Base-by-base conservation (phyloP, 1,284 basidiomycete species). In the Termitomyces sp. region DNA sequence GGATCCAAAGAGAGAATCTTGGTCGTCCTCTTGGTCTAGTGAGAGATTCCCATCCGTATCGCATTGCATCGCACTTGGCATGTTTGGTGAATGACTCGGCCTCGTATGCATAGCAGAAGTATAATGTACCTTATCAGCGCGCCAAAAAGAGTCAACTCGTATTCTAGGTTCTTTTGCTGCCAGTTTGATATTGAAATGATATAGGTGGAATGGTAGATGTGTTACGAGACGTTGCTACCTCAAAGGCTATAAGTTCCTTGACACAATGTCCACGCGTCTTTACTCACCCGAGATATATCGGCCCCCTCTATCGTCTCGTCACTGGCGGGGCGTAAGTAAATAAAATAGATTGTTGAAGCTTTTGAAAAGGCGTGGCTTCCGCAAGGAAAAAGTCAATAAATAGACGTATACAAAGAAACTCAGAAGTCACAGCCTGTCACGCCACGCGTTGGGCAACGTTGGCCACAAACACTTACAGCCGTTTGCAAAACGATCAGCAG, bases 1-100 rank as follows among this genome's bases (percentile, higher is more conserved):
- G 13, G 88, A 90, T 57, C 88, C 88, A 66, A 91, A 91, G 64
- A 90, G 85, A 38, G 88, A 90, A 62, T 83, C 84, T 60, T 77
- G 73, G 59, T 87, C 81, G 59, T 77, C 82, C 53, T 73, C 73
- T 59, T 61, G 58, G 38, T 59, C 56, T 36, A 48, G 38, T 8
- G 36, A 34, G 26, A 53, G 46, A 30, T 52, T 47, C 39, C 31
- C 51, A 39, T 53, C 47, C 36, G 41, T 40, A 49, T 61, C 54
- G 52, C 42, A 44, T 54, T 59, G 57, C 59, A 61, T 62, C 56
- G 58, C 58, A 53, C 59, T 62, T 53, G 51, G 47, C 38, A 52
- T 47, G 1, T 19, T 26, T 48, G 30, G 52, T 59, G 30, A 59
- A 52, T 52, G 17, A 36, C 19, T 45, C 24, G 42, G 31, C 17